Percentiles rank a stretch among this genome's conserved stretches.
These are phyloP conservation scores for Alternaria metachromatica DNA, from an alignment of 2,329 filamentous ascomycete species.

Conservation along the genomic window DNA sequence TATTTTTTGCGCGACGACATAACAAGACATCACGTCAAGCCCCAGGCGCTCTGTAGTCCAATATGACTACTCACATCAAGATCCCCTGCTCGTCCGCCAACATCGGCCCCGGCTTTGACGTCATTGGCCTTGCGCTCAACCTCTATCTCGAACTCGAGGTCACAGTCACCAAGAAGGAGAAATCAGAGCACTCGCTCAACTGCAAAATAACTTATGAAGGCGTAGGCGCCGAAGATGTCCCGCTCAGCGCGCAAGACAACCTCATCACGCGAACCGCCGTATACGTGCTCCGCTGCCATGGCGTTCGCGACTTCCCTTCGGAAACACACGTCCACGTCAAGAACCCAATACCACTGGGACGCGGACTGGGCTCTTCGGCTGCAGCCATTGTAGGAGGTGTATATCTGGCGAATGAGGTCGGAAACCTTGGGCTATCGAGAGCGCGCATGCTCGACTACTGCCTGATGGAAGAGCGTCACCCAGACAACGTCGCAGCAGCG, in stretches of 20 bases:
- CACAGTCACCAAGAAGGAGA: conserved; percentile 66
- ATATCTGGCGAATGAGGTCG: conserved; percentile 88
- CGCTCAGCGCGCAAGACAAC: conserved; percentile 83
- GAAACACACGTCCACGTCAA: conserved; percentile 91
- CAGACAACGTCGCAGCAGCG: conserved; percentile 77
- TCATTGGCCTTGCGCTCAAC: conserved; percentile 92
- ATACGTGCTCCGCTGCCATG: conserved; percentile 93
- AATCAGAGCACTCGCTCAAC: conserved; percentile 71
- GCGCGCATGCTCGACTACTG: conserved; percentile 93
- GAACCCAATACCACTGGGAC: conserved; percentile 92
- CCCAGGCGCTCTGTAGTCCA: conserved; percentile 15
- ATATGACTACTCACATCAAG: conserved; percentile 66
- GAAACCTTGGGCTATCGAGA: conserved; percentile 76
- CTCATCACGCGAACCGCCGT: conserved; percentile 92
- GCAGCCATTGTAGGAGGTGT: conserved; percentile 95
- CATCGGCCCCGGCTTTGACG: conserved; percentile 95
- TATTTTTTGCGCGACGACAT: conserved; percentile 13
- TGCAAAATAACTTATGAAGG: conserved; percentile 93
- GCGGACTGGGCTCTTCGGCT: conserved; percentile 92
- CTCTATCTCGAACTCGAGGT: conserved; percentile 91
- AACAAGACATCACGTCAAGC: conserved; percentile 11
- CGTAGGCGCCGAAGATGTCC: conserved; percentile 77
- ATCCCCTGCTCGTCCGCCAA: conserved; percentile 96
- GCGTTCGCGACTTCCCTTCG: conserved; percentile 79
- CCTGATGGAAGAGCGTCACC: conserved; percentile 81